Base-by-base conservation (phyloP, 2,329 filamentous ascomycete genomes). In the Chlorencoelia australis region DNA sequence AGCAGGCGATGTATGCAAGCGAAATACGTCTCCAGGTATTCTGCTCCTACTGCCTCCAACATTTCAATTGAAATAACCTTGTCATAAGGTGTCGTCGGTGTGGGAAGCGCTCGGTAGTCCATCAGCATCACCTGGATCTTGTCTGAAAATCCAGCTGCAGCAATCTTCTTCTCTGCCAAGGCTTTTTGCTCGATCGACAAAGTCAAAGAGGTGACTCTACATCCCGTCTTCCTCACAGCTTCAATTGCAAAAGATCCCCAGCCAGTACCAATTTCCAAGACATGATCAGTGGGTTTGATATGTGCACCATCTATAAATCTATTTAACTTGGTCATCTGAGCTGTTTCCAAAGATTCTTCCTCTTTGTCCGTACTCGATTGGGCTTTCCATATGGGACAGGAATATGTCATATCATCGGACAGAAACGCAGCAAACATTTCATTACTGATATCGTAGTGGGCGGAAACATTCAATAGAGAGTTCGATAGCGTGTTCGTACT, bases 61-160 rank as follows among this genome's bases (percentile, higher is more conserved):
- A 86, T 86, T 53, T 86, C 82, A 40, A 85, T 82, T 4, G 77
- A 82, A 6, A 85, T 67, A 5, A 85, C 65, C 54, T 83, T 83
- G 57, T 86, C 81, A 47, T 75, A 86, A 0, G 64, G 61, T 1
- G 58, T 61, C 29, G 64, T 61, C 0, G 74, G 71, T 0, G 67
- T 53, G 1, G 71, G 66, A 4, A 83, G 59, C 17, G 67, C 68
- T 33, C 82, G 71, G 53, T 86, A 86, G 52, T 86, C 82, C 59
- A 71, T 73, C 0, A 84, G 63, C 31, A 73, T 57, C 1, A 86
- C 75, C n/a, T 71, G 64, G 44, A 85, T 79, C 9, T 64, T 65
- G 42, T 75, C 65, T 4, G 64, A 59, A 36, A 79, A 66, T 0
- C 79, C 78, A 1, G 74, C 78, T 7, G 62, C 65, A 2, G 59